phyloP scores from a whole-genome alignment of 176 grass and related monocot species.

The Oryza brachyantha region DNA sequence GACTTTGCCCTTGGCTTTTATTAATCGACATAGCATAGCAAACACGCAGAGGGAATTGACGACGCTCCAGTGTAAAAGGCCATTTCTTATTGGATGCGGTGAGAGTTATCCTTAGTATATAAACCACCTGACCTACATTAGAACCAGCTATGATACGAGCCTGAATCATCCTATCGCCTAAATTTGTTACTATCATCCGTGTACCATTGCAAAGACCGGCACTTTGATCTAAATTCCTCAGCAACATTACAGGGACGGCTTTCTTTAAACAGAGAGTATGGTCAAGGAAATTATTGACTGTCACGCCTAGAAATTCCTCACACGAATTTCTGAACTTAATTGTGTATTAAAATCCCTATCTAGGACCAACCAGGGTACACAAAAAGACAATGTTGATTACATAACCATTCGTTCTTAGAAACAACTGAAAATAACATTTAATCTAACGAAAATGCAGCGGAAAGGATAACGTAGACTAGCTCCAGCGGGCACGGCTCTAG shows the following conservation, averaged over 20 bases:
- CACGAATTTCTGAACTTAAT: too few species aligned
- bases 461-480: too few species aligned
- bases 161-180: neutral
- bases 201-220: constrained; percentile 26
- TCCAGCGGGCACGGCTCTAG: too few species aligned
- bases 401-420: too few species aligned
- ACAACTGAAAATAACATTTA: too few species aligned
- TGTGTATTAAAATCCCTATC: too few species aligned
- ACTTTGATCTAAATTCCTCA: neutral
- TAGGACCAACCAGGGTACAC: too few species aligned
- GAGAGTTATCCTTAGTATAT: constrained; percentile 7
- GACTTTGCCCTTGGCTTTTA: constrained; percentile 15
- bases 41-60: neutral
- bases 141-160: neutral
- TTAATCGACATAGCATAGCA: constrained; percentile 33
- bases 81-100: too few species aligned
- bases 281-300: neutral
- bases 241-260: constrained; percentile 11
- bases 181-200: neutral
- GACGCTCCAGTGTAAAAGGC: too few species aligned
- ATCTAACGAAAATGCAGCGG: too few species aligned
- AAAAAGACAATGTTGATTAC: too few species aligned
- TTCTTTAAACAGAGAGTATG: constrained; percentile 11
- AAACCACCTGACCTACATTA: neutral
- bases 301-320: too few species aligned